Conservation (phyloP, 1,139 yeast genomes). For the Magnusiomyces suaveolens region DNA sequence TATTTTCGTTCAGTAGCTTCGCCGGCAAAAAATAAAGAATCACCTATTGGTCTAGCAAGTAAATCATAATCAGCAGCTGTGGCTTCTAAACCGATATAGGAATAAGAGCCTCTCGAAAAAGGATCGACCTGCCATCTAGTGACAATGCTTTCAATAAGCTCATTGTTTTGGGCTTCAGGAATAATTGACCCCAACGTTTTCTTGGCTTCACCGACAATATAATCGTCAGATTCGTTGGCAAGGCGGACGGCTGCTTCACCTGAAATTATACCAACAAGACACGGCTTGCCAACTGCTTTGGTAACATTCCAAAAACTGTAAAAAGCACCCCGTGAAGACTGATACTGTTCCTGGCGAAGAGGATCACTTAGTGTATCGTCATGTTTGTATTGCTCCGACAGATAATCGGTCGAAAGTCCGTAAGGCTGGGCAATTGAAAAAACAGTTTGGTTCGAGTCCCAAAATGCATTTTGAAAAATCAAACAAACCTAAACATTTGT, state of each 20-base stretch:
- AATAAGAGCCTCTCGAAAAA: constrained; percentile 34
- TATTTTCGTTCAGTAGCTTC: constrained; percentile 37
- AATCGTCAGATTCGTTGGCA: constrained; percentile 30
- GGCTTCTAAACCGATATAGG: constrained; percentile 37
- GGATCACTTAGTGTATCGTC: neutral
- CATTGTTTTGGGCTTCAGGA: constrained; percentile 20
- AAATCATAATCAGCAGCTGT: constrained; percentile 37
- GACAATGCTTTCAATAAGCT: constrained; percentile 33
- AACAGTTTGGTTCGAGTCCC: constrained; percentile 34
- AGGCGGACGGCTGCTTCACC: constrained; percentile 34
- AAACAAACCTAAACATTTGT: too few relatives aligned
- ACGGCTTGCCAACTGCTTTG: constrained; percentile 31
- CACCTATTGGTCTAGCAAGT: constrained; percentile 34
- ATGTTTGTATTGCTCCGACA: neutral
- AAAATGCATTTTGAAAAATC: constrained; percentile 33
- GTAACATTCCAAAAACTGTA: constrained; percentile 36
- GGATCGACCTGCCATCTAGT: constrained; percentile 39
- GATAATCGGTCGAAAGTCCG: too few relatives aligned
- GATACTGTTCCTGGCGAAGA: constrained; percentile 21
- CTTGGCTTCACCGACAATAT: constrained; percentile 31
- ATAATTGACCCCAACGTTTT: constrained; percentile 27
- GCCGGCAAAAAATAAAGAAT: constrained; percentile 37
- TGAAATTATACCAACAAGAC: constrained; percentile 34
- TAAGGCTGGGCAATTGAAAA: constrained; percentile 29
- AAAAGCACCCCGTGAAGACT: constrained; percentile 31